Evolutionary conservation across 139 green algal genomes (phyloP).

Genomic region (Chlamydomonas eustigma): DNA sequence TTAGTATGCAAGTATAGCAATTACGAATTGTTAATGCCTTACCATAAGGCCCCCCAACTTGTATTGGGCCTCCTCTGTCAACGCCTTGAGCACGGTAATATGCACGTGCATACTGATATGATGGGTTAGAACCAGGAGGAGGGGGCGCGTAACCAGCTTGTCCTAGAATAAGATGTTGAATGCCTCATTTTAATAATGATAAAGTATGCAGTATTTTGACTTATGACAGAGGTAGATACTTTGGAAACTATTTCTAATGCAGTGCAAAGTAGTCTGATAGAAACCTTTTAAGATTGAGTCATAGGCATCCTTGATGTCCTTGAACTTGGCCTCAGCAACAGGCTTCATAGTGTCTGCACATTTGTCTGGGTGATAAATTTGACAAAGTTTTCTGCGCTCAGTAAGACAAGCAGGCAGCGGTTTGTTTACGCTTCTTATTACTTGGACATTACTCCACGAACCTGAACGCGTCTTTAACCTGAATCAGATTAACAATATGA

Average conservation of each 20-base stretch:
- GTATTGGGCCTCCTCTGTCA: slow-evolving; percentile 11
- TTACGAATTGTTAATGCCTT: no score
- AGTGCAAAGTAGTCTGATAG: no score
- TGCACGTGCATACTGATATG: slow-evolving; percentile 15
- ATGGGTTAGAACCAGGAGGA: slow-evolving; percentile 19
- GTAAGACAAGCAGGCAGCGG: neutral
- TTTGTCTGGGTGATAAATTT: slow-evolving; percentile 23
- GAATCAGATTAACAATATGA: neutral
- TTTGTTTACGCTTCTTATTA: neutral
- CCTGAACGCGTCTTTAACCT: slow-evolving; percentile 24
- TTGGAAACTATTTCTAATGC: no score
- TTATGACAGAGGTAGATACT: no score
- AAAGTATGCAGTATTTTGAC: no score
- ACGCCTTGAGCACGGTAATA: slow-evolving; percentile 17
- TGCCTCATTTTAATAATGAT: neutral
- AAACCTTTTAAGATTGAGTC: slow-evolving; percentile 37
- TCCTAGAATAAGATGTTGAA: neutral
- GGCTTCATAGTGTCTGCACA: neutral
- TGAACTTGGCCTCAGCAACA: slow-evolving; percentile 23
- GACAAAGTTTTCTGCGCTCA: slow-evolving; percentile 15
- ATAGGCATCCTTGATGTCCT: slow-evolving; percentile 36
- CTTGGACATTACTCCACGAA: neutral
- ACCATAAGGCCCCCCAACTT: slow-evolving; percentile 18
- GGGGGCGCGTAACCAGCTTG: slow-evolving; percentile 36
- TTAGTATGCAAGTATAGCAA: no score